Evolutionary conservation across 2,329 filamentous ascomycete species (phyloP), one percentile per base, ranked within the genome.

Genomic region (Cercospora sesami): DNA sequence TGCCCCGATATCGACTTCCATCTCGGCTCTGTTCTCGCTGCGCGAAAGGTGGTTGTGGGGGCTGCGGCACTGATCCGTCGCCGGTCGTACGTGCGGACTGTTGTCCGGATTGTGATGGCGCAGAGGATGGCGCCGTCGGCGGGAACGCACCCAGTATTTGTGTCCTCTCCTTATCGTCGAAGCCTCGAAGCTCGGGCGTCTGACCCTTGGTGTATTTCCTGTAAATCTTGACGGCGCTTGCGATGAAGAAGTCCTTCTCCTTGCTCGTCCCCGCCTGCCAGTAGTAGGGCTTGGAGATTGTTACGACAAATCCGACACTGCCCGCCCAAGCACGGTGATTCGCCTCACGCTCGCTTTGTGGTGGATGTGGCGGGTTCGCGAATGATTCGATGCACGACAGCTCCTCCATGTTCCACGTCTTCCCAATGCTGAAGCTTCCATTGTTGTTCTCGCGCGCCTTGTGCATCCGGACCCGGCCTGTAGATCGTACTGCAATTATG

Each of bases 221-320:
- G 79, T 92, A 99, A 72, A 99, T 97, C 80, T 98, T 99, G 77
- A 98, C 89, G 73, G 98, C 82, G 79, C 94, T 97, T 36, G 92
- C 93, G 75, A 99, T 95, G 80, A 99, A 99, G 81, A 98, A 98
- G 78, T 97, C 94, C 84, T 97, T 98, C 81, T 99, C 95, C 82
- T 97, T 97, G 63, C 92, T 87, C 0, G 92, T 95, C 72, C 93
- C 90, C 36, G 95, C 93, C 79, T 96, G 89, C 95, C 95, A 99
- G 79, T 95, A 99, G 81, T 99, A 99, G 0, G 93, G 91, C 79
- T 99, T 99, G 28, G 91, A 90, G 30, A 99, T 87, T 1, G 90
- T 95, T 61, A 98, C 92, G 28, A 91, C 84, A 77, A 99, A 98
- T 16, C 95, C 95, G 55, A 89, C 88, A 66, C 90, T 90, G 63